These are phyloP conservation scores for Beauveria rudraprayagi DNA, from an alignment of 2,329 filamentous ascomycete genomes.

Conservation along the genomic window DNA sequence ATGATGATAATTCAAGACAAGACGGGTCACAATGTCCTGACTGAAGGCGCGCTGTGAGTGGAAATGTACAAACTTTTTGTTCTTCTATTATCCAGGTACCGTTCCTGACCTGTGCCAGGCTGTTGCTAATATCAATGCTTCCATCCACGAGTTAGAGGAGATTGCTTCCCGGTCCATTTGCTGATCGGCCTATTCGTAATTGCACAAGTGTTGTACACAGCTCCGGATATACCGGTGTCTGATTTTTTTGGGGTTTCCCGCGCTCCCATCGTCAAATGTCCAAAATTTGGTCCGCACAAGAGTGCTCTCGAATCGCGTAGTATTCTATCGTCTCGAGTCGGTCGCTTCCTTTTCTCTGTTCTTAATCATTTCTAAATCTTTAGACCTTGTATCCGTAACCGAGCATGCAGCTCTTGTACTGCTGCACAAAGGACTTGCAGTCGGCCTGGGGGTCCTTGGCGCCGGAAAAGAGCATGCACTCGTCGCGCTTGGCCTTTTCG, in stretches of 20 bases:
- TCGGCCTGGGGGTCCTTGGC: slow-evolving; percentile 73
- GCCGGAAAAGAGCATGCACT: slow-evolving; percentile 97
- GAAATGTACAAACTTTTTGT: not conserved
- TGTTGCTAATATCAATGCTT: not conserved
- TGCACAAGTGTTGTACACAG: slow-evolving; percentile 20
- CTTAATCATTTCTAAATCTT: slow-evolving; percentile 4
- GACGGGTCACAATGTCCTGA: not conserved
- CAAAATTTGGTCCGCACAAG: not conserved
- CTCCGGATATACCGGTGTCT: not conserved
- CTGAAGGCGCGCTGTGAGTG: not conserved
- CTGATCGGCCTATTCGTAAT: not conserved
- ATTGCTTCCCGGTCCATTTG: not conserved
- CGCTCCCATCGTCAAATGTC: not conserved
- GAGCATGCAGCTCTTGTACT: slow-evolving; percentile 88
- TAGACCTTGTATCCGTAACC: slow-evolving; percentile 79
- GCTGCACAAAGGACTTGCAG: slow-evolving; percentile 72
- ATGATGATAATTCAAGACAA: not conserved
- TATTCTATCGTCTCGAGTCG: not conserved
- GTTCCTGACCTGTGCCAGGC: not conserved
- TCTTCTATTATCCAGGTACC: not conserved
- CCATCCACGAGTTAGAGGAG: not conserved
- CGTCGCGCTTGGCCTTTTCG: slow-evolving; percentile 85
- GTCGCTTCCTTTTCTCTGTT: not conserved
- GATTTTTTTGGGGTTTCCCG: not conserved
- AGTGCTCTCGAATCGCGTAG: not conserved